Evolutionary conservation across 805 yeast species (phyloP).

Genomic region (Saturnispora gosingensis): DNA sequence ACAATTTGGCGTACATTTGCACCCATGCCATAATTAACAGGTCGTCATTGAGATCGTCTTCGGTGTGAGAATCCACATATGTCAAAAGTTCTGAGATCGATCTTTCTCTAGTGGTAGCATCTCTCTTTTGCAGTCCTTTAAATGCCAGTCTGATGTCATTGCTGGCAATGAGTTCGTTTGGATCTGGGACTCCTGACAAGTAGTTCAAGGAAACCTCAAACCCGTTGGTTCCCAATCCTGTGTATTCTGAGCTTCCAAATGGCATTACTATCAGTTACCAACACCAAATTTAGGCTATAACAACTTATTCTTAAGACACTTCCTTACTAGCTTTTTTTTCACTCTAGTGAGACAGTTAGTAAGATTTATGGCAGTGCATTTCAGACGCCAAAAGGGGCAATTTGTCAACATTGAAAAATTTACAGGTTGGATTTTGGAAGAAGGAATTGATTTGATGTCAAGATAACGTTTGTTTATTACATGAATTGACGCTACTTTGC

Average conservation of each 20-base stretch:
- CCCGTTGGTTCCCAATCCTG: conserved; percentile 29
- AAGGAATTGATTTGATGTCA: neutral
- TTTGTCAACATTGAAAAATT: neutral
- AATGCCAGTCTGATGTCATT: conserved; percentile 49
- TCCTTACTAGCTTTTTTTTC: neutral
- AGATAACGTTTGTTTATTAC: neutral
- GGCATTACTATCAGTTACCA: conserved; percentile 1
- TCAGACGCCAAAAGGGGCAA: conserved; percentile 4
- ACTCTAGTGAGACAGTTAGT: neutral
- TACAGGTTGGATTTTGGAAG: neutral
- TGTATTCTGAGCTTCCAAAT: conserved; percentile 9
- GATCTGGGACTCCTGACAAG: conserved; percentile 71
- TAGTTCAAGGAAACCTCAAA: conserved; percentile 61
- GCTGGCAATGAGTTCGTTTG: conserved; percentile 39
- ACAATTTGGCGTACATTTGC: conserved; percentile 72
- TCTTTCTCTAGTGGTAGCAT: conserved; percentile 76
- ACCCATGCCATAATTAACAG: conserved; percentile 57
- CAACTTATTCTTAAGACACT: neutral
- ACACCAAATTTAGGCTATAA: neutral
- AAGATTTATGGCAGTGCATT: neutral
- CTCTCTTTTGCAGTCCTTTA: conserved; percentile 69
- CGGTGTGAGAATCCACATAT: conserved; percentile 22
- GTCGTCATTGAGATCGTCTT: conserved; percentile 36
- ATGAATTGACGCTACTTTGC: neutral
- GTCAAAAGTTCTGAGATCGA: conserved; percentile 50